Evolutionary conservation across 2,329 filamentous ascomycete genomes (phyloP).

Genomic region (Piedraia hortae): DNA sequence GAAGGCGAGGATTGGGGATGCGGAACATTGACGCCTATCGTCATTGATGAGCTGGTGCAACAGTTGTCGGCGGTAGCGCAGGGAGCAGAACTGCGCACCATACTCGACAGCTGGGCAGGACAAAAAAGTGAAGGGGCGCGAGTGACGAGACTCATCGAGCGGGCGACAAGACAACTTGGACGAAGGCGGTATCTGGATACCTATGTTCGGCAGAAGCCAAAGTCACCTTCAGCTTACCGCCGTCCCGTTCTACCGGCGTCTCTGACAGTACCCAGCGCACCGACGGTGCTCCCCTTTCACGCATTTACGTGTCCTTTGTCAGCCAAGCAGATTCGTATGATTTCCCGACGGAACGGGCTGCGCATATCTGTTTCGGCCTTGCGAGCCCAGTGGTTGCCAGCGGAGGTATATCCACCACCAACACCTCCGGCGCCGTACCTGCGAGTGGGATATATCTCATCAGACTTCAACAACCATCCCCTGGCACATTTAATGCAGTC

Average conservation of each 20-base stretch:
- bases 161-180: constrained; percentile 46
- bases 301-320: constrained; percentile 89
- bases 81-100: constrained; percentile 15
- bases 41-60: constrained; percentile 17
- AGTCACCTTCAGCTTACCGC: constrained; percentile 31
- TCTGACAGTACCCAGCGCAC: constrained; percentile 58
- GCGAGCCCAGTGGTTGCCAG: constrained; percentile 60
- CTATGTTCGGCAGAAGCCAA: constrained; percentile 33
- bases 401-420: constrained; percentile 60
- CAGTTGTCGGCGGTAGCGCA: constrained; percentile 8
- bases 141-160: constrained; percentile 57
- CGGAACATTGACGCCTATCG: constrained; percentile 28
- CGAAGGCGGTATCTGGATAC: constrained; percentile 76
- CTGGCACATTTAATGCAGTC: constrained; percentile 96
- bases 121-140: constrained; percentile 72
- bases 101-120: constrained; percentile 31
- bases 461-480: constrained; percentile 96
- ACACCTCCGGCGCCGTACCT: constrained; percentile 53
- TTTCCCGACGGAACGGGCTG: constrained; percentile 81
- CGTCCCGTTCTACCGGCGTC: constrained; percentile 45
- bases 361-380: constrained; percentile 81
- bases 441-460: constrained; percentile 90
- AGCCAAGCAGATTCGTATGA: constrained; percentile 71
- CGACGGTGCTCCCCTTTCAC: constrained; percentile 87
- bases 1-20: constrained; percentile 72